Evolutionary conservation across 495 filamentous ascomycete genomes (phyloP), one percentile per base, ranked within the genome.

Genomic region (Arthonia radiata): DNA sequence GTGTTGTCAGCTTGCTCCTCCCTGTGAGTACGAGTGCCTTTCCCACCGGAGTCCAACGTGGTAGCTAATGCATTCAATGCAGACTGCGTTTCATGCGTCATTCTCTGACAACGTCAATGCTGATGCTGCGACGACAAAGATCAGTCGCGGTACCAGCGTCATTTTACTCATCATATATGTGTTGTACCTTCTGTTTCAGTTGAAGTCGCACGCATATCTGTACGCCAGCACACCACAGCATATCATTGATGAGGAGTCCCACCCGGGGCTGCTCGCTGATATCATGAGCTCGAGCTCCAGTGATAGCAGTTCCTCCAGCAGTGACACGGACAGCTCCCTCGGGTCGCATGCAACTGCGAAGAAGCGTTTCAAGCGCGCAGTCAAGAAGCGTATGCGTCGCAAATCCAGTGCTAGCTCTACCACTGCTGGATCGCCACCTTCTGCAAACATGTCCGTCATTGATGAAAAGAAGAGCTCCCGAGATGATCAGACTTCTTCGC

Each of bases 11-110:
- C 50, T 54, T 92, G 3, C 50, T 89, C 2, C 47, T 89, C 4
- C 77, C 77, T 11, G 67, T 71, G 46, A 35, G 56, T 46, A 3
- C 11, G 4, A 4, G 22, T 11, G 3, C 14, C 13, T 27, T 8
- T 26, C 8, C 13, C 8, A 6, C 6, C 17, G 13, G 9, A 28
- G 3, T 18, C 10, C 3, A 21, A 3, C 10, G 14, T 10, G 11
- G 10, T 29, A 9, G 13, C 5, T 11, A 4, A n/a, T 14, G 18
- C 1, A 24, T 25, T 14, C n/a, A 10, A 15, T 29, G 12, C 34
- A 75, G 56, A 90, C 81, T 23, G 81, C 79, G 6, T 90, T 90
- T 50, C 78, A 90, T 40, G 72, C 77, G n/a, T 81, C 79, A 0
- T 90, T 77, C 47, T 67, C 51, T 22, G 56, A 67, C 38, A 41